A percentile compares a stretch with the other conserved stretches of the same genome.
Conservation (phyloP, 2,329 filamentous ascomycete genomes). For the Leptographium lundbergii region DNA sequence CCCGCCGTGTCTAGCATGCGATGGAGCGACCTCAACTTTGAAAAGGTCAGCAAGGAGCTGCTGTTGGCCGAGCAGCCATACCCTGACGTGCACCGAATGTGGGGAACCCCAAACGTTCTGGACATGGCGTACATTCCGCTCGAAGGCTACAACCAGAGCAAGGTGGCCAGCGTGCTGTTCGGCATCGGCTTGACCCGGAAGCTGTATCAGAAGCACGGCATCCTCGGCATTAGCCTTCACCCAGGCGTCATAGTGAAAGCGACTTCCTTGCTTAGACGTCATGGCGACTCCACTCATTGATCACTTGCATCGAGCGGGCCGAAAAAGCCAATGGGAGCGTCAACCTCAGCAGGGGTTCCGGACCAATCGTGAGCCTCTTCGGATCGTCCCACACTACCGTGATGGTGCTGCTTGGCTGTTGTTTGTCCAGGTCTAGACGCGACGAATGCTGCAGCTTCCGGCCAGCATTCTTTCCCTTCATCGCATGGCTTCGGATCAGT, state of each 20-base stretch:
- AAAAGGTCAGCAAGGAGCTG: conserved; percentile 20
- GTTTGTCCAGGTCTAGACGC: neutral
- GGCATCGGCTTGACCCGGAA: conserved; percentile 24
- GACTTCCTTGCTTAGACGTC: conserved; percentile 6
- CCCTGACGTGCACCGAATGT: conserved; percentile 12
- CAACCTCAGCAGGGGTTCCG: neutral
- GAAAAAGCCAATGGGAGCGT: neutral
- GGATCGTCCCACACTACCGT: neutral
- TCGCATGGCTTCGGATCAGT: neutral
- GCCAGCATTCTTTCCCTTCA: neutral
- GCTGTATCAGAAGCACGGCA: conserved; percentile 27
- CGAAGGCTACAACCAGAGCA: conserved; percentile 36
- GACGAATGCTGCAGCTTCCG: neutral
- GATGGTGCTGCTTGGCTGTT: neutral
- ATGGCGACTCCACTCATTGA: neutral
- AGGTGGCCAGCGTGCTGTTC: conserved; percentile 37
- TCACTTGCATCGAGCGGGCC: neutral
- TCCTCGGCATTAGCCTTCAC: conserved; percentile 5
- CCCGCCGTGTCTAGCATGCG: conserved; percentile 21
- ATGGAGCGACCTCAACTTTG: conserved; percentile 27
- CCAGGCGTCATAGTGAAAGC: conserved; percentile 3
- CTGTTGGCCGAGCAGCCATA: conserved; percentile 17
- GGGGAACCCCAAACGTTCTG: conserved; percentile 19
- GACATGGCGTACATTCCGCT: conserved; percentile 21
- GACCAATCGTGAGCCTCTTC: neutral